Evolutionary conservation across 1,284 basidiomycete species (phyloP), one percentile per base, ranked within the genome.

Genomic region (Wallemia ichthyophaga): DNA sequence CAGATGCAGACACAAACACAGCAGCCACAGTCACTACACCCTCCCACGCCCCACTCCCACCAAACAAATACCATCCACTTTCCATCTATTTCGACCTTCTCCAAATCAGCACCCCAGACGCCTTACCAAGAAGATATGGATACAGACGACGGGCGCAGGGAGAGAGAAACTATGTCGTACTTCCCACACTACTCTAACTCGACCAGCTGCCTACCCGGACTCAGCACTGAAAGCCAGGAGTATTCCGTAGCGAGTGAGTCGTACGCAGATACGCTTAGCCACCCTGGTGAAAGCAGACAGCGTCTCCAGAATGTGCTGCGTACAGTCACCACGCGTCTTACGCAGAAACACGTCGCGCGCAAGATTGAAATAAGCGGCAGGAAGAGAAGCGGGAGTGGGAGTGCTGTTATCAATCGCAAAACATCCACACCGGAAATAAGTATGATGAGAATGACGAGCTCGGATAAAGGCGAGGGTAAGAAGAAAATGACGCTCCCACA

Each of bases 241-340:
- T 48, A 17, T 21, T 48, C 37, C 5, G n/a, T 65, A n/a, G 64
- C 62, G 17, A 59, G 59, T 9, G 15, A 53, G 23, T 62, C 66
- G 2, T 66, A 65, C 32, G 60, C 59, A 2, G 66, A 69, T 23
- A 63, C 69, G 21, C 25, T 70, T 1, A 65, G 67, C 48, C 62
- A 65, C 25, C 66, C 69, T 1, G 64, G 64, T 1, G 65, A 66
- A 25, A 68, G 64, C 61, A 59, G 64, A 11, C 66, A 68, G n/a
- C 62, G 66, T 7, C 64, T 73, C 26, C 37, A 48, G 60, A 64
- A 72, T 19, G 70, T 73, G 1, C 64, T 74, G 9, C 67, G 67
- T 37, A 73, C 71, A 1, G 72, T 73, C 66, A 74, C 71, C 5
- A 68, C 69, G 61, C 71, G 70, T 65, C 64, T 74, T 1, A 65